These are phyloP conservation scores for Candida schatavii DNA, from an alignment of 805 yeast species.

Conservation along the genomic window DNA sequence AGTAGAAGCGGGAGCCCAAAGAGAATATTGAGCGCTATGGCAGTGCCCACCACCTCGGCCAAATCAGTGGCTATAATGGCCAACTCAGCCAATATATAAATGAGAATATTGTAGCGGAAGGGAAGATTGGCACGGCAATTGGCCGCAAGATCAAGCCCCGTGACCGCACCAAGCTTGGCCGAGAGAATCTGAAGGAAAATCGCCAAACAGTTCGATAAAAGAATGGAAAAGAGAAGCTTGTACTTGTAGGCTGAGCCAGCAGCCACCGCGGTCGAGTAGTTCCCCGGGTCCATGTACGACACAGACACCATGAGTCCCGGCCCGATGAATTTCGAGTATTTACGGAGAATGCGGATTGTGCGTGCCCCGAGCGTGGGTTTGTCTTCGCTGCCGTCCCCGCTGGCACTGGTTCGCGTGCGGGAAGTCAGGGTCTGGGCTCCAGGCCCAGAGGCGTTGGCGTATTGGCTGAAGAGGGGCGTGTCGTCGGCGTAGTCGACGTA, in stretches of 20 bases:
- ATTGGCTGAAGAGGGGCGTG: no score
- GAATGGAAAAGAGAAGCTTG: constrained; percentile 71
- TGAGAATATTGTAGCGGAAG: constrained; percentile 50
- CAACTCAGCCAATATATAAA: constrained; percentile 79
- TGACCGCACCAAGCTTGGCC: constrained; percentile 87
- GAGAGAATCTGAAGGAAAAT: constrained; percentile 82
- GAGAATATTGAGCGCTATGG: constrained; percentile 83
- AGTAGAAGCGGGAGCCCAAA: constrained; percentile 74
- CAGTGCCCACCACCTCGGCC: constrained; percentile 98
- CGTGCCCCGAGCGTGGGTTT: no score
- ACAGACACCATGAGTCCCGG: constrained; percentile 95
- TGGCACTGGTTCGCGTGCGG: no score
- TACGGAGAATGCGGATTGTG: constrained; percentile 27
- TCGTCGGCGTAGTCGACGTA: no score
- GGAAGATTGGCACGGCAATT: constrained; percentile 79
- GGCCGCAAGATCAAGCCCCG: constrained; percentile 89
- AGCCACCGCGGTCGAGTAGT: constrained; percentile 91
- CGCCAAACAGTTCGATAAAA: constrained; percentile 82
- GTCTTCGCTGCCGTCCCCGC: no score
- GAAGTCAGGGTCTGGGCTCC: no score
- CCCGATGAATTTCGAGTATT: constrained; percentile 72
- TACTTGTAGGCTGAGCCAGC: constrained; percentile 88
- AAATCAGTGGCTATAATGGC: constrained; percentile 95
- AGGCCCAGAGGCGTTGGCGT: no score
- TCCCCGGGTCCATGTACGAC: constrained; percentile 97